phyloP scores from a whole-genome alignment of 306 rosid genomes.

The Cicer chorassanicum region DNA sequence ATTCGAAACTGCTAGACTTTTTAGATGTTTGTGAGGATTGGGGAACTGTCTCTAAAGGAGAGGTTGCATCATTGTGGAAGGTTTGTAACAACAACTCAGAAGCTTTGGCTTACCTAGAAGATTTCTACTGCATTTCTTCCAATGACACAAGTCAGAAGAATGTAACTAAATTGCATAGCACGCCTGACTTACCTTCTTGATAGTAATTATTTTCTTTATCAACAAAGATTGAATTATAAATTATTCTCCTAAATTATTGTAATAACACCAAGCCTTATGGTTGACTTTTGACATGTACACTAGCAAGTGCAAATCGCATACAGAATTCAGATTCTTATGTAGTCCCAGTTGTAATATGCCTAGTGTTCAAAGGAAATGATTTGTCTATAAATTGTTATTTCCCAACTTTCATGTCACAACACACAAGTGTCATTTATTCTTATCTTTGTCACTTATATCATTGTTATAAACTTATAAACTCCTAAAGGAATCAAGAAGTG shows the following conservation, averaged over 20 bases:
- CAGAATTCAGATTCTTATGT: neutral
- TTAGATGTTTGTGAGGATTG: constrained; percentile 66
- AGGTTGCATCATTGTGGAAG: constrained; percentile 81
- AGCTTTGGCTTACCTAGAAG: constrained; percentile 74
- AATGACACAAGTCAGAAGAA: constrained; percentile 33
- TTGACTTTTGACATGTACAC: constrained; percentile 1
- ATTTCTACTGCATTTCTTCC: constrained; percentile 61
- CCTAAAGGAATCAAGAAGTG: neutral
- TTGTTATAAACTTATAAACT: neutral
- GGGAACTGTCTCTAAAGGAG: constrained; percentile 85
- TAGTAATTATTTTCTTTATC: constrained; percentile 16
- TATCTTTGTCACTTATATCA: too few relatives aligned
- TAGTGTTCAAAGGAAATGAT: neutral
- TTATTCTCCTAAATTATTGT: constrained; percentile 2
- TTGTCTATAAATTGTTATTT: neutral
- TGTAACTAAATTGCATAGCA: constrained; percentile 44
- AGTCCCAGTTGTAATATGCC: neutral
- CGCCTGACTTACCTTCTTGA: constrained; percentile 31
- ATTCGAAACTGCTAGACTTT: constrained; percentile 76
- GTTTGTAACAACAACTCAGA: constrained; percentile 75
- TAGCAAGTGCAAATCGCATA: neutral
- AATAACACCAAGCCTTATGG: neutral
- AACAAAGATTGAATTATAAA: neutral
- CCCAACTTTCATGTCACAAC: neutral
- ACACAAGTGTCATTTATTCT: too few relatives aligned